A percentile compares a stretch with the other conserved stretches of the same genome.
These are phyloP conservation scores for Endocarpon pusillum DNA, from an alignment of 495 filamentous ascomycete species.

Conservation along the genomic window DNA sequence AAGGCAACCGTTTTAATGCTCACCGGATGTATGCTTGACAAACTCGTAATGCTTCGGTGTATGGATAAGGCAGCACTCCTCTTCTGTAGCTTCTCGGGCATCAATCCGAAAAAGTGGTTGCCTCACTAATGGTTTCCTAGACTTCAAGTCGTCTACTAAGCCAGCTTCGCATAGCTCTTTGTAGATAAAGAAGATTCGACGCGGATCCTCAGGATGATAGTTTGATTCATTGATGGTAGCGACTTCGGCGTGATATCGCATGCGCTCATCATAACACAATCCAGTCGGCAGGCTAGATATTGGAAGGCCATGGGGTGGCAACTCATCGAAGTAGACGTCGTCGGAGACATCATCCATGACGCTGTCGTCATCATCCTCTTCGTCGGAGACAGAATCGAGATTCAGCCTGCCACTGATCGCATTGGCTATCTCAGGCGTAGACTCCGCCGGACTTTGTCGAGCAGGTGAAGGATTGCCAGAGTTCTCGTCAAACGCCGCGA, in stretches of 20 bases:
- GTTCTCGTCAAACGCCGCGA: background rate
- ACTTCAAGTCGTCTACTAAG: constrained; percentile 44
- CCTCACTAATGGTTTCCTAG: constrained; percentile 27
- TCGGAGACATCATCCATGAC: constrained; percentile 24
- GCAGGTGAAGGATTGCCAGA: constrained; percentile 2
- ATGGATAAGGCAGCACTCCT: constrained; percentile 68
- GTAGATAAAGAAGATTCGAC: constrained; percentile 80
- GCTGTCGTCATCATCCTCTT: constrained; percentile 7
- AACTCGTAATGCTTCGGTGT: constrained; percentile 57
- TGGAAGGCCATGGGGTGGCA: constrained; percentile 15
- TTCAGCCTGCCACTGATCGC: background rate
- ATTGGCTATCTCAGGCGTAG: background rate
- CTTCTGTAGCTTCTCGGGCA: constrained; percentile 53
- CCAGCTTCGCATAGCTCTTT: constrained; percentile 62
- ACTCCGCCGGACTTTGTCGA: too few relatives aligned
- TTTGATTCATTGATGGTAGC: constrained; percentile 46
- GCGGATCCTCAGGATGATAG: constrained; percentile 88
- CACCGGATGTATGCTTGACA: constrained; percentile 44
- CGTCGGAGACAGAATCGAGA: background rate
- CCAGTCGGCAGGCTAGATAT: constrained; percentile 43
- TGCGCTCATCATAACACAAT: constrained; percentile 77
- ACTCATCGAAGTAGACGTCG: constrained; percentile 22
- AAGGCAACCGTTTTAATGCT: constrained; percentile 5
- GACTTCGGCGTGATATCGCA: constrained; percentile 81
- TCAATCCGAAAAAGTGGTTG: constrained; percentile 59